Base-by-base conservation (phyloP, 2,329 filamentous ascomycete genomes). In the Colletotrichum filicis region DNA sequence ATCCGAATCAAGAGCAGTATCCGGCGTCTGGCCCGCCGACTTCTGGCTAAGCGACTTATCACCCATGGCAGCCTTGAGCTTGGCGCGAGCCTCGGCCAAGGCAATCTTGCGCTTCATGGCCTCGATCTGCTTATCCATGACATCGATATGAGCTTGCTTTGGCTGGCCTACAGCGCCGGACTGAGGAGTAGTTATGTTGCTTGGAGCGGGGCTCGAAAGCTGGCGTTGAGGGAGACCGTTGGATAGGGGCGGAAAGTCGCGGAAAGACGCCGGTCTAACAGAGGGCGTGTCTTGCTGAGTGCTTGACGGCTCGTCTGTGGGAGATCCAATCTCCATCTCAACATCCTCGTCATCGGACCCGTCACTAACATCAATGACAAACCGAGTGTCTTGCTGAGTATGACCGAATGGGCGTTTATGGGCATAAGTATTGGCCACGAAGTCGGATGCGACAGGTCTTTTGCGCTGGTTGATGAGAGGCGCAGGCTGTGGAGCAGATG, bases 341-440 rank as follows among this genome's bases (percentile, higher is more conserved):
- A 91, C 87, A 75, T 92, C 90, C 68, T 91, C 90, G 62, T 91
- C 88, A 49, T 89, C 87, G 7, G 85, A 87, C 28, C 86, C 89
- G 32, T 97, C 95, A 79, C 94, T 97, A 52, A 97, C 92, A 75
- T 97, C 91, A 76, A 98, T 97, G 52, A 98, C 89, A 65, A 97
- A 89, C 3, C 88, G 88, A 62, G 91, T 87, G 28, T 92, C 87
- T 64, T 88, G 84, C 28, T 87, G 85, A 59, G 85, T 86, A 57
- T 92, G 89, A 14, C 89, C 89, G 77, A 92, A 92, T 4, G 90
- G 88, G 61, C 92, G 90, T 76, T 93, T 94, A 2, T 79, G 77
- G 0, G 79, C 77, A 16, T 83, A 79, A 0, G 85, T 82, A 24
- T 86, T 84, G n/a, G 90, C 88, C 73, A 93, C 90, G 75, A 93